Evolutionary conservation across 352 stramenopile genomes (phyloP).

Genomic region (Lagenidium giganteum): DNA sequence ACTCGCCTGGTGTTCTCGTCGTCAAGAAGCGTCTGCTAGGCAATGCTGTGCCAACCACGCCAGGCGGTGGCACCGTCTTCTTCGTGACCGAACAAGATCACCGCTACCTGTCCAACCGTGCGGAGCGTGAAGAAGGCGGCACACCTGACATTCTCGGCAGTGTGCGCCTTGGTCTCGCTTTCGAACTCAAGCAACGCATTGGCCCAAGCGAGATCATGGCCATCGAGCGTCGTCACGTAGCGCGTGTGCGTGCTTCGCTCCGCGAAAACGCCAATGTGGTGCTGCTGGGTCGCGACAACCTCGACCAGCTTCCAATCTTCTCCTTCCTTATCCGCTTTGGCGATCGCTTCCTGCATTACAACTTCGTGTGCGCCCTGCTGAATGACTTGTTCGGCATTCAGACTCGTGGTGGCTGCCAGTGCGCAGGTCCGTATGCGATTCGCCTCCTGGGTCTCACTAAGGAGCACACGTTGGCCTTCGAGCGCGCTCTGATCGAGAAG

Average conservation of each 20-base stretch:
- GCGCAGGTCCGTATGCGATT: slow-evolving; percentile 93
- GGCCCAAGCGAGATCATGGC: slow-evolving; percentile 43
- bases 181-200: slow-evolving; percentile 85
- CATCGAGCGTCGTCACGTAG: slow-evolving; percentile 36
- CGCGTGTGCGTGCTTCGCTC: slow-evolving; percentile 34
- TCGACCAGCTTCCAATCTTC: slow-evolving; percentile 89
- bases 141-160: slow-evolving; percentile 94
- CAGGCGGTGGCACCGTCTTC: slow-evolving; percentile 42
- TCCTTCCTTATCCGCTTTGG: slow-evolving; percentile 91
- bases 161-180: slow-evolving; percentile 88
- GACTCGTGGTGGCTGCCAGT: slow-evolving; percentile 48
- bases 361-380: slow-evolving; percentile 96
- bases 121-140: slow-evolving; percentile 93
- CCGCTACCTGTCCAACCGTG: too few species aligned
- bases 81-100: slow-evolving; percentile 56
- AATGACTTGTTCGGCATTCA: slow-evolving; percentile 98
- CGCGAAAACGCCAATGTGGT: slow-evolving; percentile 62
- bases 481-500: slow-evolving; percentile 84
- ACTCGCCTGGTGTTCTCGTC: slow-evolving; percentile 91
- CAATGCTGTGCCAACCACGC: slow-evolving; percentile 50
- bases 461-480: slow-evolving; percentile 54
- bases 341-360: slow-evolving; percentile 94
- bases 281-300: slow-evolving; percentile 76
- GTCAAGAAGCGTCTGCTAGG: slow-evolving; percentile 88
- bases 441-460: slow-evolving; percentile 88